Evolutionary conservation across 768 basidiomycete species (phyloP), one percentile per base, ranked within the genome.

Genomic region (Artomyces pyxidatus): DNA sequence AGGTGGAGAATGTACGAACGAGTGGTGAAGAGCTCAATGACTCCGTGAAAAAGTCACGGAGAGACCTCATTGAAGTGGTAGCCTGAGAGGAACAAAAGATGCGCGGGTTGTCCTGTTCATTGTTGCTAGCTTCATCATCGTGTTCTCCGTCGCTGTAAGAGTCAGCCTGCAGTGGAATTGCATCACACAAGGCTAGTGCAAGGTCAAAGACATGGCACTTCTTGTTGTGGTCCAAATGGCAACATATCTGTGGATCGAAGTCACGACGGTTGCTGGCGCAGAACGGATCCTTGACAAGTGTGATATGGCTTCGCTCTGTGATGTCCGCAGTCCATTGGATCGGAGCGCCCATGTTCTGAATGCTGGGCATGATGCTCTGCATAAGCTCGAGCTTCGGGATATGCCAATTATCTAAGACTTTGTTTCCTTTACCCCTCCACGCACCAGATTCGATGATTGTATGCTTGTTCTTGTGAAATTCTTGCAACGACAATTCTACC

Each of bases 401-500:
- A 16, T 64, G 43, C 57, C 65, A 74, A 46, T 72, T 52, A 7
- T 65, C 28, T 17, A 59, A 44, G 16, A 21, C 47, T 4, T 59
- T 47, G 11, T 42, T 51, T 32, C n/a, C n/a, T n/a, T 59, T 58
- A n/a, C 67, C 65, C n/a, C 37, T 17, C n/a, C 60, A 47, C 25
- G 63, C 63, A 14, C 63, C 61, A 3, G 59, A 57, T 1, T 55
- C 53, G 11, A 69, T 53, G 29, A 74, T 67, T 3, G 56, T 52
- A 6, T 64, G 37, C 48, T 74, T 73, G 58, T 67, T 49, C 1
- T 51, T 1, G 32, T 72, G 71, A 43, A 72, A 72, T 14, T 61
- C 50, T 0, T 17, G 1, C 0, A 73, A 52, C 1, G 61, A 55
- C 4, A 42, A 44, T 21, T 12, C 9, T 21, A 57, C 12, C 14